A percentile compares a stretch with the other conserved stretches of the same genome.
Evolutionary conservation across 2,329 filamentous ascomycete species (phyloP).

Genomic region (Nemania sp.): DNA sequence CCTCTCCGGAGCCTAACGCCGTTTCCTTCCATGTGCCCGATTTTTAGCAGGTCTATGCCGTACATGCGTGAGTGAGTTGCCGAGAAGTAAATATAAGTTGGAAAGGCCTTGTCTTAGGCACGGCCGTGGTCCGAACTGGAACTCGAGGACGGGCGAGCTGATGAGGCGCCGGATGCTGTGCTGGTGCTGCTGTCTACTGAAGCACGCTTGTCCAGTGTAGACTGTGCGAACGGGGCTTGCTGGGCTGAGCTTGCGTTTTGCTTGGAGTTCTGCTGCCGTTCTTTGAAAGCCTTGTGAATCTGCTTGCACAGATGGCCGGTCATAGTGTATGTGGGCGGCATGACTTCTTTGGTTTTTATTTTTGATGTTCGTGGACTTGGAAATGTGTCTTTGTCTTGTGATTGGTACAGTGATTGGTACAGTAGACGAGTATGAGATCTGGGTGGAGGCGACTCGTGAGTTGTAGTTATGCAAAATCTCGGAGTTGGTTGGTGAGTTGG

Average conservation of each 20-base stretch:
- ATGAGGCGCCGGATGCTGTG: slow-evolving; percentile 33
- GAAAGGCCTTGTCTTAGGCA: slow-evolving; percentile 27
- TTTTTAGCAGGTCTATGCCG: no score
- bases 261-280: slow-evolving; percentile 47
- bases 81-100: neutral
- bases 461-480: neutral
- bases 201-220: slow-evolving; percentile 47
- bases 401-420: no score
- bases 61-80: neutral
- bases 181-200: slow-evolving; percentile 53
- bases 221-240: slow-evolving; percentile 39
- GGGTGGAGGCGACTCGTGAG: neutral
- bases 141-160: slow-evolving; percentile 39
- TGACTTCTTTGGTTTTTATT: slow-evolving; percentile 36
- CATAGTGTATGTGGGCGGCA: slow-evolving; percentile 65
- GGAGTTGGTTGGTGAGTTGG: neutral
- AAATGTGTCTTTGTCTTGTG: neutral
- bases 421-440: neutral
- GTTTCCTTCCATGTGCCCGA: no score
- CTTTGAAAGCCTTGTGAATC: slow-evolving; percentile 62
- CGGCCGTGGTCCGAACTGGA: slow-evolving; percentile 41
- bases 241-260: slow-evolving; percentile 25
- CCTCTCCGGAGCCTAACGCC: no score
- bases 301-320: slow-evolving; percentile 64
- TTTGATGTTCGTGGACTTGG: neutral